These are phyloP conservation scores for Triticum aestivum DNA, from an alignment of 176 grass and related monocot genomes.

Conservation along the genomic window DNA sequence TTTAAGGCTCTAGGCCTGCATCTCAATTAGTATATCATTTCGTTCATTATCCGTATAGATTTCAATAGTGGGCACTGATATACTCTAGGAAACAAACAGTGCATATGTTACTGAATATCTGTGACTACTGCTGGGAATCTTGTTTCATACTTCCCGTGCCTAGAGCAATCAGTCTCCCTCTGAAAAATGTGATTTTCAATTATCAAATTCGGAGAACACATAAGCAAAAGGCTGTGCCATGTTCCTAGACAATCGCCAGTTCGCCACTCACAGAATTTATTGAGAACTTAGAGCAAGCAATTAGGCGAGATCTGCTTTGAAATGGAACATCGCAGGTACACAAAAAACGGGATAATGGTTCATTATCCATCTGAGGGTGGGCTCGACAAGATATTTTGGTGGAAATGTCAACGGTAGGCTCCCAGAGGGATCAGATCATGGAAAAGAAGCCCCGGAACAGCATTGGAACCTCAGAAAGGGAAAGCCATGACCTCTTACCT, in stretches of 20 bases:
- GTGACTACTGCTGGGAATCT: neutral
- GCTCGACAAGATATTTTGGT: neutral
- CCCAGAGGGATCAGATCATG: neutral
- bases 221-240: neutral
- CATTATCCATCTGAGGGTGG: neutral
- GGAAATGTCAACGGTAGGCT: slow-evolving; percentile 20
- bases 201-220: neutral
- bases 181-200: neutral
- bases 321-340: neutral
- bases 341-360: neutral
- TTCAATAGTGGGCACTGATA: neutral
- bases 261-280: neutral
- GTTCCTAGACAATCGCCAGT: neutral
- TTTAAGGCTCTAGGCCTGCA: neutral
- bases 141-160: neutral
- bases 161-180: neutral
- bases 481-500: neutral
- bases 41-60: neutral
- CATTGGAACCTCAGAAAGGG: neutral
- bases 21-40: neutral
- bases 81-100: slow-evolving; percentile 3
- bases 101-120: neutral
- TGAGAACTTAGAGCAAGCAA: neutral
- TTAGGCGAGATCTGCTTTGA: neutral
- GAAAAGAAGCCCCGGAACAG: neutral